A percentile compares a stretch with the other conserved stretches of the same genome.
These are phyloP conservation scores for Boletus rubescentipes DNA, from an alignment of 768 basidiomycete species.

Conservation along the genomic window DNA sequence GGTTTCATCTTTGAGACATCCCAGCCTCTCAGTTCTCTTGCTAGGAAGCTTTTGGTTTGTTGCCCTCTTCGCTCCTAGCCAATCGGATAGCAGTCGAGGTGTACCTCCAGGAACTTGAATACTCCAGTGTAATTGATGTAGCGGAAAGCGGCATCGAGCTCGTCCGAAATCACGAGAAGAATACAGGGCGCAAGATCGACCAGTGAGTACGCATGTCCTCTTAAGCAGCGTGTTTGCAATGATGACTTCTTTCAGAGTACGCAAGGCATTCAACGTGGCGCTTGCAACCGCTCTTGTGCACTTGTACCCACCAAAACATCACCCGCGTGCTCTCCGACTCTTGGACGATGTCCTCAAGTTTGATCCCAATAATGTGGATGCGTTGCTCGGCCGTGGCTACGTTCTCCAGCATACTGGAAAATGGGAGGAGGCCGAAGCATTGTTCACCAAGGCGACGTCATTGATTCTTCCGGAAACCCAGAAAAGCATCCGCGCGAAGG, in stretches of 20 bases:
- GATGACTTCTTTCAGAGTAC: slow-evolving; percentile 44
- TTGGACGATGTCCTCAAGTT: slow-evolving; percentile 68
- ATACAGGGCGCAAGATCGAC: slow-evolving; percentile 53
- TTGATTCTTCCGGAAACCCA: slow-evolving; percentile 46
- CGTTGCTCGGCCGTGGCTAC: slow-evolving; percentile 74
- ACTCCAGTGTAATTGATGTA: slow-evolving; percentile 65
- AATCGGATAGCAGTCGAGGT: slow-evolving; percentile 64
- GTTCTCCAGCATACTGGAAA: slow-evolving; percentile 60
- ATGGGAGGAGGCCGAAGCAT: slow-evolving; percentile 64
- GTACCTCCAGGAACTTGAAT: slow-evolving; percentile 70
- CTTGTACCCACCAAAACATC: slow-evolving; percentile 87
- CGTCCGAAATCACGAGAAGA: slow-evolving; percentile 50
- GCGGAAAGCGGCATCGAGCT: slow-evolving; percentile 70
- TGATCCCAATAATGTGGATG: slow-evolving; percentile 60
- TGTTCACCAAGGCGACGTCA: slow-evolving; percentile 60
- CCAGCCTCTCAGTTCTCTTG: slow-evolving; percentile 7
- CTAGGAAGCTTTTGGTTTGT: slow-evolving; percentile 54
- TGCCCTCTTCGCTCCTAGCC: slow-evolving; percentile 61
- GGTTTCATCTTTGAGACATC: slow-evolving; percentile 19
- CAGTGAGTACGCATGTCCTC: slow-evolving; percentile 38
- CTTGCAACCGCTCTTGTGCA: slow-evolving; percentile 81
- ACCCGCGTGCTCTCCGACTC: slow-evolving; percentile 70
- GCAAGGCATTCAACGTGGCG: slow-evolving; percentile 65
- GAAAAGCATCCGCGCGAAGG: slow-evolving; percentile 60
- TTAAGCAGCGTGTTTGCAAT: neutral